Evolutionary conservation across 2,329 filamentous ascomycete genomes (phyloP).

Genomic region (Exophiala sideris): DNA sequence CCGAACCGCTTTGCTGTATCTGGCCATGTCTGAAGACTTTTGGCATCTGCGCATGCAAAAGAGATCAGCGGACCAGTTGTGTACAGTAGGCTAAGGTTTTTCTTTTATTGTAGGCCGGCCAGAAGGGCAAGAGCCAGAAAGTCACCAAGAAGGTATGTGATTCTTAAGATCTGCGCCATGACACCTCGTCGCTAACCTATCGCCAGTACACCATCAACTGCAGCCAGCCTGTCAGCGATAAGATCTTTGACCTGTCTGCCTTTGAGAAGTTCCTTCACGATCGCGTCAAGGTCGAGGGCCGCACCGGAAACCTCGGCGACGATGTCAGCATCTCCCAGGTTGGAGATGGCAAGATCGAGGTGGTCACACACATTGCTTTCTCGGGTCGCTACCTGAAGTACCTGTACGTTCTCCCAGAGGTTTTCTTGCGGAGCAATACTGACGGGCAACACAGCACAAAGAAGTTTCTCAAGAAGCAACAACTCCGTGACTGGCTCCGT

Average conservation of each 20-base stretch:
- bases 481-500: constrained; percentile 99
- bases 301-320: constrained; percentile 96
- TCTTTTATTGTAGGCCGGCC: constrained; percentile 47
- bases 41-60: constrained; percentile 29
- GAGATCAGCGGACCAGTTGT: constrained; percentile 3
- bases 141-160: constrained; percentile 46
- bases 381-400: constrained; percentile 99
- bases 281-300: constrained; percentile 99
- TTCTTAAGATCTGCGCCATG: not conserved
- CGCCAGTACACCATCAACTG: constrained; percentile 96
- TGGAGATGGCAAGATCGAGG: constrained; percentile 96
- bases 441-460: constrained; percentile 67
- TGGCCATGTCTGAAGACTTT: constrained; percentile 22
- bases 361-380: constrained; percentile 95
- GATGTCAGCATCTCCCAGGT: constrained; percentile 83
- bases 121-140: constrained; percentile 35
- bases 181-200: constrained; percentile 1
- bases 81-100: constrained; percentile 89
- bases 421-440: constrained; percentile 2
- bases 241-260: constrained; percentile 98
- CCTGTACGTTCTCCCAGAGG: no score
- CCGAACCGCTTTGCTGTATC: constrained; percentile 88
- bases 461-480: constrained; percentile 99
- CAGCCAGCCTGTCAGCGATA: constrained; percentile 95
- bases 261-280: constrained; percentile 99